Base-by-base conservation (phyloP, 2,329 filamentous ascomycete species). In the Calonectria henricotiae region DNA sequence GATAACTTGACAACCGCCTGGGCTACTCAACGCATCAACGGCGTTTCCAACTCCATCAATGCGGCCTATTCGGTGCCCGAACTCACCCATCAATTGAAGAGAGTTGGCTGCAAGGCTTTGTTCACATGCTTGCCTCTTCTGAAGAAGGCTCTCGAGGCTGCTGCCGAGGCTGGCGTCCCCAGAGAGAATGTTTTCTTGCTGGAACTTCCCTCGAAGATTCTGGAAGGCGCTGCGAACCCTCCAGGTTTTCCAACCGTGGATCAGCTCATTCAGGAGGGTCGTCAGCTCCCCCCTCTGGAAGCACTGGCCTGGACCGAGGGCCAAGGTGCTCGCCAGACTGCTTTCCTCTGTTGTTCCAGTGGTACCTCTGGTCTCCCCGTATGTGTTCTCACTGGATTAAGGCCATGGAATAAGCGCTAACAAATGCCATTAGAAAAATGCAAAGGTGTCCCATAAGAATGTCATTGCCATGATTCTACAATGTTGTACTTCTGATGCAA, bases 11-110 rank as follows among this genome's bases (percentile, higher is more conserved):
- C 63, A 17, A 66, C 63, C 30, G 63, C 63, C 7, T 66, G 63
- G 63, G 63, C 63, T 30, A 66, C 63, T n/a, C 63, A 66, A 49
- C 63, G 63, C 5, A 60, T 66, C 23, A 66, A 66, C 49, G 63
- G 63, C 23, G 63, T 66, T 66, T 66, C 63, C 17, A 66, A 66
- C 41, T 32, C 63, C n/a, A 66, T 66, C 20, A 66, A 55, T 17
- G 63, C 63, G 27, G 63, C 63, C 15, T 66, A 66, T 27, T 66
- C 63, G 11, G 63, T 60, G 27, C 51, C 63, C 11, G 63, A 66
- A n/a, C 63, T 66, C n/a, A 60, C 51, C 8, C 63, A 66, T 30
- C 63, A 66, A 41, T 49, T 66, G 41, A 66, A 60, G 41, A 60
- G 63, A 41, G 63, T 66, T n/a, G 44, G 25, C 8, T 58, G 51